Conservation (phyloP, 768 basidiomycete species). For the Amanita muscaria region DNA sequence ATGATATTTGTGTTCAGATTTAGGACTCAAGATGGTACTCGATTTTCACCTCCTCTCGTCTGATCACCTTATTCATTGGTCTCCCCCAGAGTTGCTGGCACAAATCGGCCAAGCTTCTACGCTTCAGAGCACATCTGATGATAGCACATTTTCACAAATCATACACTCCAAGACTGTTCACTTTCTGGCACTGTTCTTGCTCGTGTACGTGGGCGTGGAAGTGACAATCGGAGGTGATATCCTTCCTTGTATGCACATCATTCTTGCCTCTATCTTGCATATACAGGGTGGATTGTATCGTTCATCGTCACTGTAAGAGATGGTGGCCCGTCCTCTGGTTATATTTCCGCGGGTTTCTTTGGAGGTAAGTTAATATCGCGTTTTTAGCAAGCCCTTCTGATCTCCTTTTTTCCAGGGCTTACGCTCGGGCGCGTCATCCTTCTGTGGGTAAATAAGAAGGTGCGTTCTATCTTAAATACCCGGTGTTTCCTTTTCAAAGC, state of each 20-base stretch:
- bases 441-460: slow-evolving; percentile 48
- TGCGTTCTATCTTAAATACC: slow-evolving; percentile 9
- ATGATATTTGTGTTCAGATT: slow-evolving; percentile 57
- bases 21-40: slow-evolving; percentile 58
- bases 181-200: slow-evolving; percentile 50
- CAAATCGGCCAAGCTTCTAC: slow-evolving; percentile 41
- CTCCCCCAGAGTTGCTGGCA: slow-evolving; percentile 39
- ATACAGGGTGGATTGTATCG: slow-evolving; percentile 62
- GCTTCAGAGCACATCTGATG: slow-evolving; percentile 28
- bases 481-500: neutral
- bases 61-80: neutral
- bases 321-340: slow-evolving; percentile 34
- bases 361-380: slow-evolving; percentile 30
- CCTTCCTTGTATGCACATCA: neutral
- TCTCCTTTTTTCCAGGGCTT: slow-evolving; percentile 32
- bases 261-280: neutral
- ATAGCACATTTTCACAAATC: slow-evolving; percentile 42
- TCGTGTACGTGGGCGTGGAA: slow-evolving; percentile 65
- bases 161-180: slow-evolving; percentile 46
- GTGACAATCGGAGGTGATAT: slow-evolving; percentile 43
- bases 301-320: slow-evolving; percentile 32
- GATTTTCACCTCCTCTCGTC: neutral
- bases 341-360: slow-evolving; percentile 50
- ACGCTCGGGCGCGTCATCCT: slow-evolving; percentile 47
- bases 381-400: neutral